A percentile compares a stretch with the other conserved stretches of the same genome.
These are phyloP conservation scores for Mesotaenium endlicherianum DNA, from an alignment of 139 green algal species.

Conservation along the genomic window DNA sequence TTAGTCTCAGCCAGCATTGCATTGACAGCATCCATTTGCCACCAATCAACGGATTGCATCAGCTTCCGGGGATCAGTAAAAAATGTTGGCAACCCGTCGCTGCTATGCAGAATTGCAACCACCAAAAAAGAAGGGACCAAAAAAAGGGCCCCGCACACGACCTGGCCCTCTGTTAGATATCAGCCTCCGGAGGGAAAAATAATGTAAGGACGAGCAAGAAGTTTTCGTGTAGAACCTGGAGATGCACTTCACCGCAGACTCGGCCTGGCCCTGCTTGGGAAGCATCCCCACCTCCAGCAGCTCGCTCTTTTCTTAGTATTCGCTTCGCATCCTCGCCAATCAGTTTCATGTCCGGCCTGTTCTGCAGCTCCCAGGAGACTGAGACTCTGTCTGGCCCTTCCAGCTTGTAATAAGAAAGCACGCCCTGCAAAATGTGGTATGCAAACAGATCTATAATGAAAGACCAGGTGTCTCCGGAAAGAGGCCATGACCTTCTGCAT, in stretches of 20 bases:
- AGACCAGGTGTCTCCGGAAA: neutral
- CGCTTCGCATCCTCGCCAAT: slow-evolving; percentile 39
- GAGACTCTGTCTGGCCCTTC: slow-evolving; percentile 16
- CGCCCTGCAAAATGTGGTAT: slow-evolving; percentile 46
- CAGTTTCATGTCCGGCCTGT: slow-evolving; percentile 10
- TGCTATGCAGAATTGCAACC: too few species aligned
- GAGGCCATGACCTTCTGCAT: neutral
- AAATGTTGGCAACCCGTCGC: too few species aligned
- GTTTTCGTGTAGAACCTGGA: neutral
- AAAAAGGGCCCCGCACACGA: neutral
- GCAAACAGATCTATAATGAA: neutral
- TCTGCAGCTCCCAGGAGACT: slow-evolving; percentile 25
- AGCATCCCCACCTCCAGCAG: neutral
- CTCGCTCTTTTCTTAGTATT: slow-evolving; percentile 31
- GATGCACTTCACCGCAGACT: neutral
- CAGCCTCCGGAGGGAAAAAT: neutral
- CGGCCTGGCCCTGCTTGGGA: neutral
- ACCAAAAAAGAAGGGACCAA: neutral
- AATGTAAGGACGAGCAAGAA: neutral
- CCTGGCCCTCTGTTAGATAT: neutral
- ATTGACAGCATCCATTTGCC: too few species aligned
- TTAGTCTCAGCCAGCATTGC: too few species aligned
- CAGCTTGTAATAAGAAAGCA: slow-evolving; percentile 79
- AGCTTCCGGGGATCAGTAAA: too few species aligned
- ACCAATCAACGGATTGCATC: too few species aligned